phyloP scores from a whole-genome alignment of 2,329 filamentous ascomycete genomes.

The Fusarium floridanum region DNA sequence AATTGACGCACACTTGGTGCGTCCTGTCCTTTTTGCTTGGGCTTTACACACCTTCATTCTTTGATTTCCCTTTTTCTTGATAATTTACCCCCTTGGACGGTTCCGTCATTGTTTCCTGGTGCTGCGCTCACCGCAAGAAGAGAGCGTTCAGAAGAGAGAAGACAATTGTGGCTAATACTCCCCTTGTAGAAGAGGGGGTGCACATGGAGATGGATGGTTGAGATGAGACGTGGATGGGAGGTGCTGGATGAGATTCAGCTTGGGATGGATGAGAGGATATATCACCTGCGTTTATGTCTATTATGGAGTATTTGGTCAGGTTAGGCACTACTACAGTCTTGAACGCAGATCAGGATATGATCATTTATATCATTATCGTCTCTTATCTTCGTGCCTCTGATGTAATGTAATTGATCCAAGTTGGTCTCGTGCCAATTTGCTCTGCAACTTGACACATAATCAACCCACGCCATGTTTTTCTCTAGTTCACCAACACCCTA shows the following conservation, averaged over 20 bases:
- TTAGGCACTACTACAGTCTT: slow-evolving; percentile 42
- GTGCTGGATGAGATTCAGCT: slow-evolving; percentile 24
- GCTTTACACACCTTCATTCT: slow-evolving; percentile 45
- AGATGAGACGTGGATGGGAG: slow-evolving; percentile 29
- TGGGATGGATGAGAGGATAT: slow-evolving; percentile 38
- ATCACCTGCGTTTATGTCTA: slow-evolving; percentile 47
- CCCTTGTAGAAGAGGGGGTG: slow-evolving; percentile 29
- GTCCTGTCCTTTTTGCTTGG: slow-evolving; percentile 44
- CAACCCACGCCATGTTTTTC: not conserved
- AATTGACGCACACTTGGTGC: slow-evolving; percentile 51
- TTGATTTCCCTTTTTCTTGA: slow-evolving; percentile 49
- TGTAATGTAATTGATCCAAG: not conserved
- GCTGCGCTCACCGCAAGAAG: slow-evolving; percentile 29
- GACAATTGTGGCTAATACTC: slow-evolving; percentile 40
- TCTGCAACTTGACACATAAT: not conserved
- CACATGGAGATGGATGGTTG: slow-evolving; percentile 45
- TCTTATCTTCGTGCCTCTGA: not conserved
- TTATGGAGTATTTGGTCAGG: slow-evolving; percentile 44
- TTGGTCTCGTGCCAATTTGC: not conserved
- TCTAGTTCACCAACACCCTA: slow-evolving; percentile 1
- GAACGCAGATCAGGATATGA: slow-evolving; percentile 45
- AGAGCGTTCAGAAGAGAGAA: slow-evolving; percentile 24
- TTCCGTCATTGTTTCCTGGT: slow-evolving; percentile 35
- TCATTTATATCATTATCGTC: slow-evolving; percentile 17
- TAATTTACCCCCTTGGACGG: slow-evolving; percentile 49